Base-by-base conservation (phyloP, 1,284 basidiomycete genomes). In the Ustilago loliicola region DNA sequence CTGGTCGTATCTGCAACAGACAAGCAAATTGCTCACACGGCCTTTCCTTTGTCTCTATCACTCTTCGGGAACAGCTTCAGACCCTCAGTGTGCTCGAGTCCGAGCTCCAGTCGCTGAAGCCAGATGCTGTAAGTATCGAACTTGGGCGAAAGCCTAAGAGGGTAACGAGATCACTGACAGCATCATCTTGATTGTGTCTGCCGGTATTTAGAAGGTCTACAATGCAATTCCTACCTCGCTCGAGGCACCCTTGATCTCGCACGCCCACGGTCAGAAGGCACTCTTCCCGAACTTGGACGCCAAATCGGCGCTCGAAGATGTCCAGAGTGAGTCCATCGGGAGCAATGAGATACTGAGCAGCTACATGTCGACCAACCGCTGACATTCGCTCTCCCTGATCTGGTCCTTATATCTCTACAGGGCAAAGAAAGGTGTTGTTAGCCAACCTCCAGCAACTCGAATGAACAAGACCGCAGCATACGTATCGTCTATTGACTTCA, bases 231-330 rank as follows among this genome's bases (percentile, higher is more conserved):
- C 66, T 1, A 60, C 62, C 17, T 56, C 56, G 32, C 56, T 70
- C 38, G 63, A 70, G 38, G 38, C 72, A 2, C 55, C 52, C 3
- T 52, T 66, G 62, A 75, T 75, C 19, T 11, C 72, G 32, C 72
- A 75, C 47, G 66, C 72, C 8, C 72, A 75, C 29, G 36, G 21
- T 15, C 66, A 70, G 40, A 65, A 34, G 52, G 67, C 67, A 3
- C 38, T 75, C 7, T 70, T 75, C 38, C 67, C 72, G 2, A 75
- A 70, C 23, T 29, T 75, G 54, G 72, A 69, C 34, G 54, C 60
- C 30, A 63, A 66, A 30, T 42, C 63, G 3, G 67, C 72, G 4
- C 55, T 75, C 2, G 38, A 70, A 45, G 67, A 75, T 52, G 67
- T 75, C 6, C 63, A 70, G 23, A 42, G 72, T 75, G 29, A 66